phyloP scores from a whole-genome alignment of 1,284 basidiomycete genomes.

The Phylloboletellus chloephorus region DNA sequence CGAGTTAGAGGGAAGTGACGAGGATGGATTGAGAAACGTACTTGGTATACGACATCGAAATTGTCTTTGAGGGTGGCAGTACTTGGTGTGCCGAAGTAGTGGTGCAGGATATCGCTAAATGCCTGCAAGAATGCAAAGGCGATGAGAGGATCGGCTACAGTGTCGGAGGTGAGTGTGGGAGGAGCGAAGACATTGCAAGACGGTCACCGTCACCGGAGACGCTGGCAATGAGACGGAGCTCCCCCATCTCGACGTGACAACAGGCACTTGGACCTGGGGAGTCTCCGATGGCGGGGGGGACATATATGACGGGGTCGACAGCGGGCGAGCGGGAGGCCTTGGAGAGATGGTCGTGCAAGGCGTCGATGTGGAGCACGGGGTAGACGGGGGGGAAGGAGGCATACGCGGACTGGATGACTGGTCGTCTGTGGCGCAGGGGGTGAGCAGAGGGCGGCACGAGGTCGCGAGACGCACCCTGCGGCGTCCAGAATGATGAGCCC shows the following conservation, averaged over 20 bases:
- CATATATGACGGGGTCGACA: conserved; percentile 68
- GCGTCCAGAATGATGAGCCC: conserved; percentile 86
- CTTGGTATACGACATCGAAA: conserved; percentile 95
- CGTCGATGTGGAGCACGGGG: conserved; percentile 82
- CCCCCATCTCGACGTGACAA: conserved; percentile 75
- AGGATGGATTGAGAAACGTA: conserved; percentile 27
- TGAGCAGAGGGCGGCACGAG: neutral
- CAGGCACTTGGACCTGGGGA: conserved; percentile 57
- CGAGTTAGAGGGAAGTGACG: conserved; percentile 1
- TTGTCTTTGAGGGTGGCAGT: conserved; percentile 80
- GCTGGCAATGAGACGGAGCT: conserved; percentile 75
- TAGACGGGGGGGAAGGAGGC: conserved; percentile 73
- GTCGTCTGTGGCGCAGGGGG: conserved; percentile 50
- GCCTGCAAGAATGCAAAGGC: conserved; percentile 86
- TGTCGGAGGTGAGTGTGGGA: neutral
- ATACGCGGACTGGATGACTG: conserved; percentile 90
- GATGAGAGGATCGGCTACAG: conserved; percentile 79
- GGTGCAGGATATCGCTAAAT: conserved; percentile 77
- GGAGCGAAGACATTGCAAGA: neutral
- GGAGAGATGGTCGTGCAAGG: conserved; percentile 69
- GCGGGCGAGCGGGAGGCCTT: conserved; percentile 48
- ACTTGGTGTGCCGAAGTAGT: conserved; percentile 70
- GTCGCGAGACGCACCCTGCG: conserved; percentile 52
- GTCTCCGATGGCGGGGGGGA: conserved; percentile 45
- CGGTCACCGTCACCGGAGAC: conserved; percentile 73